A percentile compares a stretch with the other conserved stretches of the same genome.
These are phyloP conservation scores for Leucogyrophana mollusca DNA, from an alignment of 768 basidiomycete species.

Conservation along the genomic window DNA sequence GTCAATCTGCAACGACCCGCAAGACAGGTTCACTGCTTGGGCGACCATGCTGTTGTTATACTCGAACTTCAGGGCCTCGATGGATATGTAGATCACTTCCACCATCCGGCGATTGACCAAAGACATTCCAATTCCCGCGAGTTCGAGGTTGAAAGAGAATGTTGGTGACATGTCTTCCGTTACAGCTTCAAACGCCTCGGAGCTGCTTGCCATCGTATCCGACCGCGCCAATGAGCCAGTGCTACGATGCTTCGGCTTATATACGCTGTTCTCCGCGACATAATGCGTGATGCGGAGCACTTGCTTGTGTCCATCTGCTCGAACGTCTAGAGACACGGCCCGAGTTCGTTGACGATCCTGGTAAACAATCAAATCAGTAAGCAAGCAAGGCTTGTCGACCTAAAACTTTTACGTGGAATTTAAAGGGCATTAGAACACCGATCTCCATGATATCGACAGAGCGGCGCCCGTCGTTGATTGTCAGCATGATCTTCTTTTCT, in stretches of 20 bases:
- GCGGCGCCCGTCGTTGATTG: conserved; percentile 58
- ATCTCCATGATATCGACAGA: conserved; percentile 93
- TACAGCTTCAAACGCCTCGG: conserved; percentile 83
- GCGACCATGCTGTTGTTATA: conserved; percentile 78
- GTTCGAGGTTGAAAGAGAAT: conserved; percentile 66
- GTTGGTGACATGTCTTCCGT: conserved; percentile 68
- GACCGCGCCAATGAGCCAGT: conserved; percentile 51
- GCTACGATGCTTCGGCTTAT: conserved; percentile 68
- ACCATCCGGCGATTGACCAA: conserved; percentile 83
- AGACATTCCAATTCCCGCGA: conserved; percentile 91
- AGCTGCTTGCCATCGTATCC: conserved; percentile 67
- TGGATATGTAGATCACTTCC: conserved; percentile 87
- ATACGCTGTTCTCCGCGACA: conserved; percentile 79
- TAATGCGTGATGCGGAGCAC: conserved; percentile 86
- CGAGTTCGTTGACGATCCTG: conserved; percentile 57
- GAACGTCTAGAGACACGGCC: conserved; percentile 86
- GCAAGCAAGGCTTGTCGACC: background rate
- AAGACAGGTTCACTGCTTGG: conserved; percentile 77
- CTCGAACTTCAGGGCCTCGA: conserved; percentile 78
- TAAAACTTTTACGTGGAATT: conserved; percentile 58
- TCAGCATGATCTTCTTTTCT: conserved; percentile 75
- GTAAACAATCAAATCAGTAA: background rate
- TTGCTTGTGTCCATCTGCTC: conserved; percentile 85
- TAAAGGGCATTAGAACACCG: conserved; percentile 87
- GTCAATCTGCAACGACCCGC: conserved; percentile 90